A percentile compares a stretch with the other conserved stretches of the same genome.
Evolutionary conservation across 768 basidiomycete species (phyloP).

Genomic region (Suillus subluteus): DNA sequence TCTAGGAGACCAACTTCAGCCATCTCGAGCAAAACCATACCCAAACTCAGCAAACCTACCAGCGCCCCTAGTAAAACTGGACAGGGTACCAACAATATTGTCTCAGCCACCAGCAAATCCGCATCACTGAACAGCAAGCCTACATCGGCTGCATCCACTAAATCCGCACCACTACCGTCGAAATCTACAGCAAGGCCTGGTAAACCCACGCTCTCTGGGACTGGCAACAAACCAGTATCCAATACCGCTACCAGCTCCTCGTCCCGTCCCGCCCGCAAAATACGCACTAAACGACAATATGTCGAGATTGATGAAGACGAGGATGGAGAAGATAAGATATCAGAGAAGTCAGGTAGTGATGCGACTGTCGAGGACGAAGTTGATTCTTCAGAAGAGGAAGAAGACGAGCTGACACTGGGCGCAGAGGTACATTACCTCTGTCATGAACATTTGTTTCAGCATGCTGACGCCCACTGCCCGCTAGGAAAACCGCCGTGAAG

Average conservation of each 20-base stretch:
- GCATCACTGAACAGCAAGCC: slow-evolving; percentile 1
- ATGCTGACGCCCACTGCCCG: slow-evolving; percentile 7
- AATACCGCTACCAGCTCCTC: not conserved
- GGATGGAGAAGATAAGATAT: slow-evolving; percentile 22
- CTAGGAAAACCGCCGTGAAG: slow-evolving; percentile 47
- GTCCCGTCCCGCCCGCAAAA: slow-evolving; percentile 26
- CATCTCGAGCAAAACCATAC: slow-evolving; percentile 11
- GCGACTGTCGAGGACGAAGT: slow-evolving; percentile 25
- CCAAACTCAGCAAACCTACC: slow-evolving; percentile 13
- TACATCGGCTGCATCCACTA: not conserved
- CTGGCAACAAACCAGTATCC: not conserved
- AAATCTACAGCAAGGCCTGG: slow-evolving; percentile 1
- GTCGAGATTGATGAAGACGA: slow-evolving; percentile 37
- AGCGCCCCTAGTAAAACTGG: not conserved
- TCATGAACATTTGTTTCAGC: not conserved
- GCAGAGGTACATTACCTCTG: slow-evolving; percentile 46
- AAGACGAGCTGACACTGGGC: slow-evolving; percentile 66
- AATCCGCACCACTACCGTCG: not conserved
- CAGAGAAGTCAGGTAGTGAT: slow-evolving; percentile 16
- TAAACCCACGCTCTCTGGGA: not conserved
- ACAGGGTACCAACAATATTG: slow-evolving; percentile 13
- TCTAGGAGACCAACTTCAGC: slow-evolving; percentile 2
- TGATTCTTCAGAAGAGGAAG: slow-evolving; percentile 39
- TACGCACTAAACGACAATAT: slow-evolving; percentile 28
- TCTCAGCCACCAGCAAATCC: slow-evolving; percentile 8